A percentile compares a stretch with the other conserved stretches of the same genome.
phyloP scores from a whole-genome alignment of 352 stramenopile genomes.

The Globisporangium takayamanum region DNA sequence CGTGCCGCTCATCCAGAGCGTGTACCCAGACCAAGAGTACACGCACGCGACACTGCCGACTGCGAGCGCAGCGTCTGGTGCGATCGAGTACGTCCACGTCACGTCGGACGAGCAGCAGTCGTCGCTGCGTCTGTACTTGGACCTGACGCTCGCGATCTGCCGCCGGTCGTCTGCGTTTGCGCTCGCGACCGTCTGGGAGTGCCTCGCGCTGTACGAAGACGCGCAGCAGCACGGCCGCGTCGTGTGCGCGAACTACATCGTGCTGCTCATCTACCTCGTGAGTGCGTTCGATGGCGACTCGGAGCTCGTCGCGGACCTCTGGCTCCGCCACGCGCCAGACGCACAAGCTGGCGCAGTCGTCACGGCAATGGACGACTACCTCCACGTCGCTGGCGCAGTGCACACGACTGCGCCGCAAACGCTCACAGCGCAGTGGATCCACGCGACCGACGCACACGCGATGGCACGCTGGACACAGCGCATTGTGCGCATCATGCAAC shows the following conservation, averaged over 20 bases:
- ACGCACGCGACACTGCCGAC: conserved; percentile 24
- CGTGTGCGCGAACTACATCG: conserved; percentile 21
- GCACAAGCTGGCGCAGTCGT: conserved; percentile 16
- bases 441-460: conserved; percentile 13
- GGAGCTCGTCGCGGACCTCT: conserved; percentile 14
- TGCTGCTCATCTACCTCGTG: conserved; percentile 26
- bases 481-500: conserved; percentile 4
- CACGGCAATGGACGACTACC: conserved; percentile 21
- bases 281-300: conserved; percentile 27
- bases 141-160: conserved; percentile 25
- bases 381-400: conserved; percentile 8
- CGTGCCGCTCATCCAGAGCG: conserved; percentile 19
- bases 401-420: conserved; percentile 14
- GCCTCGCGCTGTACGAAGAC: conserved; percentile 24
- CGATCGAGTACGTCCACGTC: conserved; percentile 1
- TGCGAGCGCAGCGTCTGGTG: conserved; percentile 10
- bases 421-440: conserved; percentile 19
- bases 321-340: conserved; percentile 18
- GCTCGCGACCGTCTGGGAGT: conserved; percentile 33
- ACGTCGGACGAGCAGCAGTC: conserved; percentile 17
- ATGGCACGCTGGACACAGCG: conserved; percentile 8
- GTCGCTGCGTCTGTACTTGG: conserved; percentile 25
- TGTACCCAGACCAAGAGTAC: conserved; percentile 25
- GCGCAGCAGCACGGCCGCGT: conserved; percentile 10
- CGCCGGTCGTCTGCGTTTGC: conserved; percentile 22